phyloP scores from a whole-genome alignment of 805 yeast species.

The Suhomyces tanzawaensis region DNA sequence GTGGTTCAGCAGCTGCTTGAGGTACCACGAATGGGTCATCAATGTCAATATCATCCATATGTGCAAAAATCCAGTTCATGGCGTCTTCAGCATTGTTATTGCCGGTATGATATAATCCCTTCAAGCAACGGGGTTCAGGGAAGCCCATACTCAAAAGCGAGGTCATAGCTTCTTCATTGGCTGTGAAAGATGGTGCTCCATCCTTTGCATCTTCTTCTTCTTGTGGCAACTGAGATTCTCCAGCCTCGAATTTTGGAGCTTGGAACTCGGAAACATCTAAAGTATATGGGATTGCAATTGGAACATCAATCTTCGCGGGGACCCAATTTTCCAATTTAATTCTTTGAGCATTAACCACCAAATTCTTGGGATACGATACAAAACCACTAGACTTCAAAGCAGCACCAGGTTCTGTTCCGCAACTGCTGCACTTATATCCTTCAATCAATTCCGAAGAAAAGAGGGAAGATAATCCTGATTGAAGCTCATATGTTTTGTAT shows the following conservation, averaged over 20 bases:
- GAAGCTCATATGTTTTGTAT: slow-evolving; percentile 50
- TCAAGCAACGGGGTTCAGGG: slow-evolving; percentile 57
- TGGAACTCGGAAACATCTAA: slow-evolving; percentile 45
- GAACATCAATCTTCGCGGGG: slow-evolving; percentile 78
- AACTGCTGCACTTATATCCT: slow-evolving; percentile 56
- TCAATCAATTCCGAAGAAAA: slow-evolving; percentile 56
- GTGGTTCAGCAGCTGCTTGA: slow-evolving; percentile 18
- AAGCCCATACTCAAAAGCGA: slow-evolving; percentile 85
- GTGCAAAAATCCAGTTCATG: slow-evolving; percentile 86
- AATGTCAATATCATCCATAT: slow-evolving; percentile 80
- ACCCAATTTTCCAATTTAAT: slow-evolving; percentile 87
- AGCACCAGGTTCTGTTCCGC: slow-evolving; percentile 37
- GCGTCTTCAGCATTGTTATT: slow-evolving; percentile 67
- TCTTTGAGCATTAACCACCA: slow-evolving; percentile 74
- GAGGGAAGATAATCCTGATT: slow-evolving; percentile 46
- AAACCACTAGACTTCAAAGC: slow-evolving; percentile 46
- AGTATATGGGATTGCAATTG: slow-evolving; percentile 50
- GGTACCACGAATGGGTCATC: slow-evolving; percentile 54
- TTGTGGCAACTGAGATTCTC: slow-evolving; percentile 22
- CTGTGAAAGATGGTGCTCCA: slow-evolving; percentile 36
- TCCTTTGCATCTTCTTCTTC: slow-evolving; percentile 14
- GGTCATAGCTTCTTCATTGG: slow-evolving; percentile 54
- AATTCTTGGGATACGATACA: slow-evolving; percentile 63
- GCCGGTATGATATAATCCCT: slow-evolving; percentile 73
- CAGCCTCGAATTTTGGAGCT: slow-evolving; percentile 41